Base-by-base conservation (phyloP, 805 yeast genomes). In the Lipomyces chichibuensis region DNA sequence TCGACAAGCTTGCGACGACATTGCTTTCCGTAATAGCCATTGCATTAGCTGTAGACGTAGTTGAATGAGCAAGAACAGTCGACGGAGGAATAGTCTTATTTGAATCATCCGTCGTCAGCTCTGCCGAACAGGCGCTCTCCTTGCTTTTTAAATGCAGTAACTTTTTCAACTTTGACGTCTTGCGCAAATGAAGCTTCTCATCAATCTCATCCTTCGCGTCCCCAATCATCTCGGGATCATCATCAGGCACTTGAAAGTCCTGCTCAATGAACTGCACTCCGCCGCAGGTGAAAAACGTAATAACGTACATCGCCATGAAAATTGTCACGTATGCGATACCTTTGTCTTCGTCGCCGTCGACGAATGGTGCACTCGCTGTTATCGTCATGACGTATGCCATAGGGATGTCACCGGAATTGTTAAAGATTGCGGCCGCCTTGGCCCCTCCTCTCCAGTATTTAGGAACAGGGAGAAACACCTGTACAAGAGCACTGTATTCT, bases 241-340 rank as follows among this genome's bases (percentile, higher is more conserved):
- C 64, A 11, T 17, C 14, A 9, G 59, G 39, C 2, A 54, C 46
- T n/a, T 83, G 81, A 74, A 92, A 90, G 75, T 92, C 97, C 75
- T 85, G 80, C 54, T 87, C 89, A 17, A 92, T 81, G 62, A 92
- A 77, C 68, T 87, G 82, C 77, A 88, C 88, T 62, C 90, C 84
- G 1, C 97, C 97, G 57, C 89, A 78, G 73, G 90, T 88, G 83
- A 91, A 91, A 78, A 89, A 86, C 73, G 84, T 77, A 57, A 90
- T 81, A 51, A 87, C 82, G 76, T 89, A 91, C 1, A 88, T 82
- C 2, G 91, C 88, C 57, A 88, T 80, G 72, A 89, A 90, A 43
- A 92, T 88, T 73, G 92, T 88, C 25, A 90, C 88, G 77, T 89
- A 91, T 0, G 97, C 95, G 32, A 89, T 88, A 32, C 97, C 98